Evolutionary conservation across 108 stramenopile genomes (phyloP), one percentile per base, ranked within the genome.

Genomic region (Fragilaria crotonensis): DNA sequence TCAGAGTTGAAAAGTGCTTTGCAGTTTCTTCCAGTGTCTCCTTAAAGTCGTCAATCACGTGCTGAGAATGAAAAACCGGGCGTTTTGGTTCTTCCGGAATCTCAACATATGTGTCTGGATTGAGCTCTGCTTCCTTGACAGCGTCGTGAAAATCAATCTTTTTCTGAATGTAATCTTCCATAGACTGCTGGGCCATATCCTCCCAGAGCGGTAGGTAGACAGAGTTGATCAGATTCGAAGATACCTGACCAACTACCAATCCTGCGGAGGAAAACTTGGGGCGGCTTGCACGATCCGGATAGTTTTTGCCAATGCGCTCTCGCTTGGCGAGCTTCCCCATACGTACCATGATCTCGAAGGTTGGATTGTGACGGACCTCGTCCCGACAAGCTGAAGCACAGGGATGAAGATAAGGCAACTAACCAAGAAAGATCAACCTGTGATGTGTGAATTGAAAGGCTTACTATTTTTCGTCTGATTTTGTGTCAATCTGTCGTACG

Each of bases 161-260:
- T 45, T 73, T 71, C n/a, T 73, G 66, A 0, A 84, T 70, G 63
- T 85, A 86, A 1, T 55, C 45, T 60, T 89, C 85, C 30, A 81
- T 55, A 21, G 59, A 55, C 29, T 69, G 25, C 2, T 49, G 48
- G 0, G 87, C 90, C 41, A 71, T 33, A 20, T 64, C 57, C n/a
- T 33, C 61, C 50, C 88, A 36, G 52, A 62, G 31, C 7, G 90
- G 90, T 9, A 55, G 60, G 30, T 72, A 81, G 2, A 79, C 70
- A 19, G 70, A 63, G 5, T 75, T 60, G 44, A 93, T 73, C 20
- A 85, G 50, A 56, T 89, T 80, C 11, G 85, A 57, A n/a, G 84
- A 86, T 7, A 93, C 30, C 49, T 80, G 70, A 22, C 86, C 86
- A 1, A 81, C 83, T 2, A 84, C 64, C 36, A 73, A 59, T 3